phyloP scores from a whole-genome alignment of 192 early-diverging fungal genomes.

The Backusella liffmaniae region DNA sequence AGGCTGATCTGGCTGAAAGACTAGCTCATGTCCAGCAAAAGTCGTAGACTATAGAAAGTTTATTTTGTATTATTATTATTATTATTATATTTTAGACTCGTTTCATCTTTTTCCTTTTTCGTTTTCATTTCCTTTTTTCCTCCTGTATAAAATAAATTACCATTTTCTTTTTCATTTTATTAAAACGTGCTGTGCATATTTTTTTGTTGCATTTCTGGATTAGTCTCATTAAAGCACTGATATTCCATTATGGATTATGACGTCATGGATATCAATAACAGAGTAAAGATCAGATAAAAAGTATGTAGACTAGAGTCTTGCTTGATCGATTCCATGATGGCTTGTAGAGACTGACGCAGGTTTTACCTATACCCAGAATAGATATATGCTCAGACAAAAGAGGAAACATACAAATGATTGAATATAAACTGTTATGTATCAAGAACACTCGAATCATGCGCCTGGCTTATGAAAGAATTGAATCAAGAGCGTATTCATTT shows the following conservation, averaged over 20 bases:
- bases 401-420: too few relatives aligned
- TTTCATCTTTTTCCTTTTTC: background rate
- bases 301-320: too few relatives aligned
- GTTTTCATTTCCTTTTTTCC: background rate
- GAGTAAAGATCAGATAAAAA: too few relatives aligned
- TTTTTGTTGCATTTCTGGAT: background rate
- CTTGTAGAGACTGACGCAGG: too few relatives aligned
- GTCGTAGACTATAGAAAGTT: background rate
- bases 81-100: background rate
- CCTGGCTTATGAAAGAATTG: too few relatives aligned
- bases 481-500: too few relatives aligned
- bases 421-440: too few relatives aligned
- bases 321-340: too few relatives aligned
- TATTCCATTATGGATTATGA: background rate
- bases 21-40: slow-evolving; percentile 11
- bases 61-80: slow-evolving; percentile 8
- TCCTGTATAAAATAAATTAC: background rate
- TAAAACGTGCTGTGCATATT: slow-evolving; percentile 8
- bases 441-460: too few relatives aligned
- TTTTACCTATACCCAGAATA: too few relatives aligned
- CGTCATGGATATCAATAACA: background rate
- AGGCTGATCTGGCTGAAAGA: slow-evolving; percentile 19
- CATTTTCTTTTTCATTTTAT: background rate
- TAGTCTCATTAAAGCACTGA: background rate
- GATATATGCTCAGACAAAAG: too few relatives aligned